Conservation (phyloP, 768 basidiomycete genomes). For the Collybia sp. region DNA sequence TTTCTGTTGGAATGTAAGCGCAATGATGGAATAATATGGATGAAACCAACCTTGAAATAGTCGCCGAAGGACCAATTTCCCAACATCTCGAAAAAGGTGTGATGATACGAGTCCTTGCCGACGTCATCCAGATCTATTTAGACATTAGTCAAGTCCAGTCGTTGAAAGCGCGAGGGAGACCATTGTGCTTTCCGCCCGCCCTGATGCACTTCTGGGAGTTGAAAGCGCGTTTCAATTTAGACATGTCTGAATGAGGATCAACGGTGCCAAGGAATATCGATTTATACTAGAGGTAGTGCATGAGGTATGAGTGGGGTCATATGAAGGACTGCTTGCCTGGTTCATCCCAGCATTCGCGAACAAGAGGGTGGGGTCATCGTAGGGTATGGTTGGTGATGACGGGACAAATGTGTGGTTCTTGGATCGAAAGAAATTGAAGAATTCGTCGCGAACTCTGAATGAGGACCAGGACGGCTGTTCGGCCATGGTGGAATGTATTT, state of each 20-base stretch:
- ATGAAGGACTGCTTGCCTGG: slow-evolving; percentile 32
- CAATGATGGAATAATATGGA: slow-evolving; percentile 4
- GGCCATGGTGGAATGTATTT: slow-evolving; percentile 27
- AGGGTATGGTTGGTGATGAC: slow-evolving; percentile 91
- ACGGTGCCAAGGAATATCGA: slow-evolving; percentile 97
- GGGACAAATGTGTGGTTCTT: slow-evolving; percentile 85
- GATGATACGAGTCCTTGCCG: slow-evolving; percentile 97
- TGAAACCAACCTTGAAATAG: slow-evolving; percentile 84
- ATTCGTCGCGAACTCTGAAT: slow-evolving; percentile 78
- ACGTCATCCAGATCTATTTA: slow-evolving; percentile 92
- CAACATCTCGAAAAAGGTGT: slow-evolving; percentile 99
- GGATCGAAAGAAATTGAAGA: slow-evolving; percentile 83
- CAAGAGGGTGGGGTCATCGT: slow-evolving; percentile 94
- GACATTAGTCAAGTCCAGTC: neutral
- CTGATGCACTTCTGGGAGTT: slow-evolving; percentile 99
- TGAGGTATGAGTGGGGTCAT: neutral
- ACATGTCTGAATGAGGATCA: slow-evolving; percentile 89
- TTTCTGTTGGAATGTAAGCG: slow-evolving; percentile 46
- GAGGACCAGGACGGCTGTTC: slow-evolving; percentile 64
- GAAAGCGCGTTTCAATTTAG: slow-evolving; percentile 88
- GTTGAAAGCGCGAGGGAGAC: slow-evolving; percentile 28
- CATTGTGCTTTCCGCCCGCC: slow-evolving; percentile 98
- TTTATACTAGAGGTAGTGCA: slow-evolving; percentile 67
- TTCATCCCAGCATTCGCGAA: slow-evolving; percentile 99
- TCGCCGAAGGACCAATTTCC: slow-evolving; percentile 99